These are phyloP conservation scores for Jaapia argillacea DNA, from an alignment of 768 basidiomycete species.

Conservation along the genomic window DNA sequence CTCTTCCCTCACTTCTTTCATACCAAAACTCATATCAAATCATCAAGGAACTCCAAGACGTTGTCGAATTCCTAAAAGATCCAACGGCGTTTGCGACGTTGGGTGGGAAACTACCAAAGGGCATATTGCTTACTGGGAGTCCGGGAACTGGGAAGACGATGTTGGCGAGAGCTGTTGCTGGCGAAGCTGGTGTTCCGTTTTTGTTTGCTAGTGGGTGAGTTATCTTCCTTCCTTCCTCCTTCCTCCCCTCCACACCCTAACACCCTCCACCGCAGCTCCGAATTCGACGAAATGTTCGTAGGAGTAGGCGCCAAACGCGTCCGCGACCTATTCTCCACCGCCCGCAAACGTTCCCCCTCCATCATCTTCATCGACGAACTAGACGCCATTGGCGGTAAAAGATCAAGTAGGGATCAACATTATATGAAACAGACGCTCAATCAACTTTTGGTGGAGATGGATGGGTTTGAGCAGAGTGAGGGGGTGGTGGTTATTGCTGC, in stretches of 20 bases:
- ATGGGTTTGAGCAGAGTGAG: slow-evolving; percentile 89
- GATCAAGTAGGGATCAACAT: slow-evolving; percentile 74
- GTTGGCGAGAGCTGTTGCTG: slow-evolving; percentile 94
- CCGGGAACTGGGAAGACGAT: slow-evolving; percentile 98
- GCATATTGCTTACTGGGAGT: slow-evolving; percentile 82
- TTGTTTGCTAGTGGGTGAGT: slow-evolving; percentile 87
- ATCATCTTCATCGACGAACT: slow-evolving; percentile 99
- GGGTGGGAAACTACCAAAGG: slow-evolving; percentile 92
- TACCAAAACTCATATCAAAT: slow-evolving; percentile 1
- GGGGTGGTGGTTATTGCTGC: slow-evolving; percentile 93
- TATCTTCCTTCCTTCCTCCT: neutral
- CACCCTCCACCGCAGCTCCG: slow-evolving; percentile 39
- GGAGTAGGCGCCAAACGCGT: slow-evolving; percentile 93
- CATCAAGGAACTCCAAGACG: slow-evolving; percentile 91
- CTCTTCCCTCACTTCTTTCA: slow-evolving; percentile 4
- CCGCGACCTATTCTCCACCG: slow-evolving; percentile 88
- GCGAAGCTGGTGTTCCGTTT: slow-evolving; percentile 97
- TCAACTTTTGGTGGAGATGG: slow-evolving; percentile 94
- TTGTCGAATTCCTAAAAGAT: slow-evolving; percentile 92
- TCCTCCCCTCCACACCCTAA: neutral
- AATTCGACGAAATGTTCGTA: slow-evolving; percentile 98
- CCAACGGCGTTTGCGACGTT: slow-evolving; percentile 83
- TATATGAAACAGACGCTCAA: slow-evolving; percentile 94
- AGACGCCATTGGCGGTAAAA: slow-evolving; percentile 88
- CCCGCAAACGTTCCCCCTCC: slow-evolving; percentile 89